These are phyloP conservation scores for Ganoderma multipileum DNA, from an alignment of 1,284 basidiomycete species.

Conservation along the genomic window DNA sequence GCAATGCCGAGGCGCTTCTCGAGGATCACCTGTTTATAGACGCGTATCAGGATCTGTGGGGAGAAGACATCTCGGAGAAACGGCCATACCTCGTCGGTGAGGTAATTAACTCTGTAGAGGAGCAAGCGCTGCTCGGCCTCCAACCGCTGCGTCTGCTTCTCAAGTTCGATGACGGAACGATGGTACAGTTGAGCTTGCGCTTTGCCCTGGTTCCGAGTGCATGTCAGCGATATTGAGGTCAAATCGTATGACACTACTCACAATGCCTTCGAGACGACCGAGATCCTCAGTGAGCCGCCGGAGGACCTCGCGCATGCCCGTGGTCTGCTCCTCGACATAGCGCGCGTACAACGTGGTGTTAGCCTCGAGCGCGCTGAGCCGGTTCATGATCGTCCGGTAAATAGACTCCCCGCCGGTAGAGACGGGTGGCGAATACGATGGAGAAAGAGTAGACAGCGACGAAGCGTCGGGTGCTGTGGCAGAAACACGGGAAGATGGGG, in stretches of 20 bases:
- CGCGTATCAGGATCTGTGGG: neutral
- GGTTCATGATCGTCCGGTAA: conserved; percentile 96
- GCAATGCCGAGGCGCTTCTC: conserved; percentile 88
- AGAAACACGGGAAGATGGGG: conserved; percentile 11
- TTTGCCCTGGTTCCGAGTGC: conserved; percentile 52
- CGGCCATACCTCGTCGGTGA: conserved; percentile 73
- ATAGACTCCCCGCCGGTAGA: conserved; percentile 87
- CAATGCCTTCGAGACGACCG: conserved; percentile 77
- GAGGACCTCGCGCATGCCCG: conserved; percentile 79
- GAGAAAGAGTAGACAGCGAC: conserved; percentile 17
- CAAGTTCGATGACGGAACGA: conserved; percentile 72
- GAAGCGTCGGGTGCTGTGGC: conserved; percentile 21
- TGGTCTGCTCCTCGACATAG: conserved; percentile 92
- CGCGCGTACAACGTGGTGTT: conserved; percentile 89
- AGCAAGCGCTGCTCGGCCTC: conserved; percentile 77
- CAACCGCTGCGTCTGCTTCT: conserved; percentile 68
- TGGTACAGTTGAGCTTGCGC: conserved; percentile 72
- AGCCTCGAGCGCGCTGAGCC: conserved; percentile 84
- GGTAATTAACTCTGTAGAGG: conserved; percentile 67
- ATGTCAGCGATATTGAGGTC: conserved; percentile 2
- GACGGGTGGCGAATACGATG: conserved; percentile 28
- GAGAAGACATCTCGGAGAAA: too few species aligned
- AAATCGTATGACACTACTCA: conserved; percentile 48
- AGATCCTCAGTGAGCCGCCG: conserved; percentile 84
- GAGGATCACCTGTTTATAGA: conserved; percentile 63